Percentiles rank a stretch among this genome's conserved stretches.
phyloP scores from a whole-genome alignment of 345 rosid species.

The Adansonia digitata region DNA sequence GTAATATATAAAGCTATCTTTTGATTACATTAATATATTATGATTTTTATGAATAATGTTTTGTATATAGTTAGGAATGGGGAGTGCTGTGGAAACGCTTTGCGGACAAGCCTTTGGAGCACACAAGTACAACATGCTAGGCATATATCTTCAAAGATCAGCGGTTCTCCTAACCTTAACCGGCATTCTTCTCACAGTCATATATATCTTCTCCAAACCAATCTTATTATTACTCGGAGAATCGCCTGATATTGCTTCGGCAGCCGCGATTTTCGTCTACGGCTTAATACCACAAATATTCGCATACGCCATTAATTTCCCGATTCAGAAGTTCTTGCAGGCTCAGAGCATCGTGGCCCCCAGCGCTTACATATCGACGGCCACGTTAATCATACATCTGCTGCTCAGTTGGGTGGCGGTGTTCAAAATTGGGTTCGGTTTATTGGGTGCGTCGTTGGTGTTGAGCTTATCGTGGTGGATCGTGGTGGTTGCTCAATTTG shows the following conservation, averaged over 20 bases:
- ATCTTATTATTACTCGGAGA: constrained; percentile 42
- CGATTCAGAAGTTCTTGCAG: constrained; percentile 52
- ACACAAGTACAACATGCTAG: constrained; percentile 38
- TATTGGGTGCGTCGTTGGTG: constrained; percentile 42
- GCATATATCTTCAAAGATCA: constrained; percentile 52
- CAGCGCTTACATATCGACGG: constrained; percentile 43
- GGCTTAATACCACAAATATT: constrained; percentile 56
- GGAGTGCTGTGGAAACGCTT: constrained; percentile 60
- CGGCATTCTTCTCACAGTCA: constrained; percentile 31
- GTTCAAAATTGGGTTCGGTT: constrained; percentile 30
- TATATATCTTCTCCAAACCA: constrained; percentile 43
- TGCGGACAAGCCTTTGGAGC: constrained; percentile 71
- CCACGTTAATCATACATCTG: constrained; percentile 30
- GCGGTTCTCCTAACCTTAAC: constrained; percentile 38
- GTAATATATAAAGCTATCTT: too few species aligned
- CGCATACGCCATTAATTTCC: constrained; percentile 51
- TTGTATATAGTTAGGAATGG: constrained; percentile 35
- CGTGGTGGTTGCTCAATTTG: constrained; percentile 37
- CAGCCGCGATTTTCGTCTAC: constrained; percentile 44
- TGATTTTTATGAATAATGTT: too few species aligned
- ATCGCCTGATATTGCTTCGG: constrained; percentile 41
- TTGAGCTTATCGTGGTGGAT: constrained; percentile 54
- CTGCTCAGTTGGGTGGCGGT: constrained; percentile 35
- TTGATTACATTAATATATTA: too few species aligned
- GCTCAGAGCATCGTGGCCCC: constrained; percentile 53